Percentiles rank a stretch among this genome's conserved stretches.
These are phyloP conservation scores for Pinus albicaulis DNA, from an alignment of 75 land plant genomes.

Conservation along the genomic window DNA sequence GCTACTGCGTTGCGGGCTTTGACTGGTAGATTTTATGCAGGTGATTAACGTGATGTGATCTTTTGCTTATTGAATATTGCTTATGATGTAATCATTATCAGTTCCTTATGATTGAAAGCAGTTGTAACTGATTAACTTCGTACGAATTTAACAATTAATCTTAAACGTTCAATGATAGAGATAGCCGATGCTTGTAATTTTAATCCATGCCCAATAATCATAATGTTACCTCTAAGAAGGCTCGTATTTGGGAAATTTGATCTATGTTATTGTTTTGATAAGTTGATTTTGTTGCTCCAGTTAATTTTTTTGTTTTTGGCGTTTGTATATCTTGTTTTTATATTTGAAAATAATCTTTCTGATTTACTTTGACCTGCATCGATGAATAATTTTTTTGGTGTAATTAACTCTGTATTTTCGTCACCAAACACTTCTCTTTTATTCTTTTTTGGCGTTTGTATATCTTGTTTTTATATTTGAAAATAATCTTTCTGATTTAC, in stretches of 20 bases:
- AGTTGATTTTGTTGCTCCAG: not conserved
- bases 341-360: not conserved
- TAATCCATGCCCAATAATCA: not conserved
- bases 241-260: too few species aligned
- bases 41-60: constrained; percentile 6
- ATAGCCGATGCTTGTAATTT: not conserved
- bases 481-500: not conserved
- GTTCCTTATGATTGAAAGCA: not conserved
- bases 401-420: not conserved
- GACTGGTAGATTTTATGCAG: constrained; percentile 69
- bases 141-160: not conserved
- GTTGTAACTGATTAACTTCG: not conserved
- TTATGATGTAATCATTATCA: not conserved
- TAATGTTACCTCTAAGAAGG: too few species aligned
- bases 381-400: not conserved
- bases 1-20: constrained; percentile 53
- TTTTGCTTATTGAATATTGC: not conserved
- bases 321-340: not conserved
- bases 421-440: not conserved
- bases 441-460: not conserved
- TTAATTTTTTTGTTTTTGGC: not conserved
- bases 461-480: not conserved
- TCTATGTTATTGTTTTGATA: not conserved
- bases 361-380: not conserved
- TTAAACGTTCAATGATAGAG: not conserved